Evolutionary conservation across 441 rosid species (phyloP), one percentile per base, ranked within the genome.

Genomic region (Erodium texanum): DNA sequence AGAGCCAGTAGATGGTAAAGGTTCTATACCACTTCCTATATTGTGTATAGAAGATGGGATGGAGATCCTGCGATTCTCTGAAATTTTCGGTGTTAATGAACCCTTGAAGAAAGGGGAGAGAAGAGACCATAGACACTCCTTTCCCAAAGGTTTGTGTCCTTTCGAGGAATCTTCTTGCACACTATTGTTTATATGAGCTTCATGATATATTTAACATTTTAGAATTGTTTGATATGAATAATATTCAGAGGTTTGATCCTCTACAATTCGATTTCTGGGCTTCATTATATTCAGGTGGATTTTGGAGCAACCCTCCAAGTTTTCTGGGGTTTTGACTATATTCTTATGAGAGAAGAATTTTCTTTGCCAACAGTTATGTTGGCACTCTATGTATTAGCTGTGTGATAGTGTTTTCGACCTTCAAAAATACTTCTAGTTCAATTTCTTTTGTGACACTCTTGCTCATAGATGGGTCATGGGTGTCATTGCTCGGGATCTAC

Each of bases 11-110:
- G 87, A 88, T 74, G 82, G 70, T 71, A 81, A 78, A 75, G 80
- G 69, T 66, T 76, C 85, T 67, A 66, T 91, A 18, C 87, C 90
- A 18, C 82, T 95, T 72, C 98, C 99, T 76, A 77, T 92, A 62
- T 78, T 92, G 76, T 95, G 88, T 76, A 74, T 86, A 72, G 96
- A 95, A 83, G 92, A 87, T 84, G 97, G 93, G 32, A 74, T 76
- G 78, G 97, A 86, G 68, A 90, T 92, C 70, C 81, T 92, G 78
- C 85, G 87, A 62, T 92, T 95, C 82, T 95, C 99, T 15, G 90
- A 95, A 85, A 95, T 95, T 72, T 95, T 95, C 84, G 96, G 93
- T 71, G 84, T 89, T 69, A 92, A 86, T 69, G 89, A 90, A 74
- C 86, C 92, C 71, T 77, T 85, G 76, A 86, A 83, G 87, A 90